Evolutionary conservation across 306 rosid species (phyloP).

Genomic region (Carpinus fangiana): DNA sequence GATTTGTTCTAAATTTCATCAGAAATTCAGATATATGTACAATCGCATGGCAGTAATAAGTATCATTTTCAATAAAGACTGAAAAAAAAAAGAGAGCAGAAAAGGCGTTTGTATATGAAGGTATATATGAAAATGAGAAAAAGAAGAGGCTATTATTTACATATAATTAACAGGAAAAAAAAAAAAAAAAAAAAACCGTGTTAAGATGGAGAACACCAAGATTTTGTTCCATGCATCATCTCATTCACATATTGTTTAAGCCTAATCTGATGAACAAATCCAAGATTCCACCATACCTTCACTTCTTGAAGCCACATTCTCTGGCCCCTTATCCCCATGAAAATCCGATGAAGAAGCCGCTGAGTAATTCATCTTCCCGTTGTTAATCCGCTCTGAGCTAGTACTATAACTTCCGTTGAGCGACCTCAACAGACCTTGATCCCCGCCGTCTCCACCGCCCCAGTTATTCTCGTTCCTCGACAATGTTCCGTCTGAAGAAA

Average conservation of each 20-base stretch:
- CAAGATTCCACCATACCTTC: slow-evolving; percentile 97
- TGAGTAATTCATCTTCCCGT: slow-evolving; percentile 40
- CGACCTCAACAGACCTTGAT: slow-evolving; percentile 35
- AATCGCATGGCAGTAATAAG: background rate
- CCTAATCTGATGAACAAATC: slow-evolving; percentile 91
- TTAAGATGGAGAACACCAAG: slow-evolving; percentile 38
- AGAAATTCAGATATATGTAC: background rate
- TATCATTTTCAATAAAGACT: background rate
- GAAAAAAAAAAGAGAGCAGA: background rate
- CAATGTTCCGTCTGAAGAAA: slow-evolving; percentile 34
- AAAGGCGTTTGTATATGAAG: slow-evolving; percentile 1
- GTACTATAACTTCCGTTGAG: slow-evolving; percentile 34
- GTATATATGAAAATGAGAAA: slow-evolving; percentile 18
- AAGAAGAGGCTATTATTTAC: slow-evolving; percentile 51
- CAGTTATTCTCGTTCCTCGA: slow-evolving; percentile 34
- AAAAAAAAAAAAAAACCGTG: slow-evolving; percentile 13
- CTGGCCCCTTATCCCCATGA: slow-evolving; percentile 53
- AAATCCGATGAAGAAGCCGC: slow-evolving; percentile 51
- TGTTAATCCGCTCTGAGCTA: slow-evolving; percentile 17
- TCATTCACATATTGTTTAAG: background rate
- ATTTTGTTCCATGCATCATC: slow-evolving; percentile 46
- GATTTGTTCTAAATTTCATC: background rate
- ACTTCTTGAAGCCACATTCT: slow-evolving; percentile 47
- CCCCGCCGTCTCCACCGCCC: slow-evolving; percentile 35
- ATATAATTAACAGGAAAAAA: slow-evolving; percentile 33